Percentiles rank a stretch among this genome's conserved stretches.
These are phyloP conservation scores for Backusella psychrophila DNA, from an alignment of 192 early-diverging fungal species.

Conservation along the genomic window DNA sequence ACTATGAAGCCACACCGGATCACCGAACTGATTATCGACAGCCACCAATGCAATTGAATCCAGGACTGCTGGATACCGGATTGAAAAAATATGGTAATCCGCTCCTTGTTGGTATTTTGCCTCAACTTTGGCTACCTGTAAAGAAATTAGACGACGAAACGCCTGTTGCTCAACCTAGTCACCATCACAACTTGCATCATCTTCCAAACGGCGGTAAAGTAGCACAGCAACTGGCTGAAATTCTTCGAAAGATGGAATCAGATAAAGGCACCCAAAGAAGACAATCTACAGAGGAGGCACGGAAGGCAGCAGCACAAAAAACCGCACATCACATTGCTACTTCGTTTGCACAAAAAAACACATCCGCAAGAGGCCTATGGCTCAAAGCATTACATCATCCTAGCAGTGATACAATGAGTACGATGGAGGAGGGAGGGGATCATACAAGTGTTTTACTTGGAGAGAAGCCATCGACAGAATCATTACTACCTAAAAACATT, in stretches of 20 bases:
- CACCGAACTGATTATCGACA: conserved; percentile 66
- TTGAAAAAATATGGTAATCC: conserved; percentile 64
- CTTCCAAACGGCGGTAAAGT: not conserved
- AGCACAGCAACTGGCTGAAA: conserved; percentile 8
- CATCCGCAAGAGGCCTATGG: not conserved
- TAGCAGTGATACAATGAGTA: not conserved
- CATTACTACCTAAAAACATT: not conserved
- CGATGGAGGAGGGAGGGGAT: not conserved
- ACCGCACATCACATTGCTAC: not conserved
- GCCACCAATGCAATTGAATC: conserved; percentile 63
- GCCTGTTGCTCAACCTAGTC: not conserved
- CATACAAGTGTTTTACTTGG: not conserved
- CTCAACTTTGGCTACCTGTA: conserved; percentile 70
- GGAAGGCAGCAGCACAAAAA: not conserved
- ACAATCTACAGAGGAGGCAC: not conserved
- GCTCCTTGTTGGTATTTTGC: conserved; percentile 58
- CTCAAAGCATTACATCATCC: not conserved
- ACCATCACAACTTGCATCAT: not conserved
- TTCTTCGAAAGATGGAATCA: conserved; percentile 16
- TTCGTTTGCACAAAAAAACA: not conserved
- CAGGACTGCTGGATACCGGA: conserved; percentile 66
- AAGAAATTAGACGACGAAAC: conserved; percentile 6
- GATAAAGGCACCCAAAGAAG: not conserved
- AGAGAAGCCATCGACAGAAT: not conserved
- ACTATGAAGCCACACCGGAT: conserved; percentile 58